These are phyloP conservation scores for Apiotrichum veenhuisii DNA, from an alignment of 1,284 basidiomycete genomes.

Conservation along the genomic window DNA sequence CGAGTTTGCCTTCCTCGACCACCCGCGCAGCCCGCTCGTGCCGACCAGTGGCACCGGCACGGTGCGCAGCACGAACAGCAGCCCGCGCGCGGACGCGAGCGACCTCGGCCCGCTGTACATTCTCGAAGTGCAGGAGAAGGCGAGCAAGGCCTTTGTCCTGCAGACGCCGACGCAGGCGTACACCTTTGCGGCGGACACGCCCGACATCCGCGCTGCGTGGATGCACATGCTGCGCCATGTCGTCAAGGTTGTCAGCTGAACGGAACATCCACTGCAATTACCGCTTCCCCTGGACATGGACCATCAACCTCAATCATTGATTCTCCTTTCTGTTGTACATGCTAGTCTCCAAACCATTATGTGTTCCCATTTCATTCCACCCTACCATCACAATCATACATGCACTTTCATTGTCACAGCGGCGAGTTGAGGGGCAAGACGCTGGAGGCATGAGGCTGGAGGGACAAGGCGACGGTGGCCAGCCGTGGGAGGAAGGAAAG, in stretches of 20 bases:
- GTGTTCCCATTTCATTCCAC: too few relatives aligned
- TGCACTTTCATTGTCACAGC: too few relatives aligned
- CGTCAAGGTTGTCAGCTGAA: background rate
- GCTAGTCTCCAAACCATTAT: background rate
- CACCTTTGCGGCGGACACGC: slow-evolving; percentile 31
- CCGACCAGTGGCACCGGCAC: background rate
- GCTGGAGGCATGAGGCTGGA: too few relatives aligned
- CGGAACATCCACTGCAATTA: too few relatives aligned
- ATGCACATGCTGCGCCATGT: slow-evolving; percentile 25
- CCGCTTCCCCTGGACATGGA: background rate
- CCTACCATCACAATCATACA: too few relatives aligned
- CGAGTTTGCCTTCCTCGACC: slow-evolving; percentile 18
- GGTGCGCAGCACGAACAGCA: background rate
- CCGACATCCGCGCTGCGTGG: slow-evolving; percentile 39
- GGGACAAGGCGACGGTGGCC: too few relatives aligned
- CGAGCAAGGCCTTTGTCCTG: slow-evolving; percentile 38
- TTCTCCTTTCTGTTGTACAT: background rate
- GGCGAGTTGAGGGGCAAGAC: too few relatives aligned
- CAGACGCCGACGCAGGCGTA: slow-evolving; percentile 32
- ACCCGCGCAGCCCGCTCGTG: slow-evolving; percentile 4
- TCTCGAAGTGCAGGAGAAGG: slow-evolving; percentile 39
- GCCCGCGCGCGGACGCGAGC: slow-evolving; percentile 1
- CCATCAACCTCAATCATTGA: background rate
- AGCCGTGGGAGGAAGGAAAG: too few relatives aligned
- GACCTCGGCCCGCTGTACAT: slow-evolving; percentile 24